A percentile compares a stretch with the other conserved stretches of the same genome.
These are phyloP conservation scores for Dactylorhiza incarnata DNA, from an alignment of 106 monocot species.

Conservation along the genomic window DNA sequence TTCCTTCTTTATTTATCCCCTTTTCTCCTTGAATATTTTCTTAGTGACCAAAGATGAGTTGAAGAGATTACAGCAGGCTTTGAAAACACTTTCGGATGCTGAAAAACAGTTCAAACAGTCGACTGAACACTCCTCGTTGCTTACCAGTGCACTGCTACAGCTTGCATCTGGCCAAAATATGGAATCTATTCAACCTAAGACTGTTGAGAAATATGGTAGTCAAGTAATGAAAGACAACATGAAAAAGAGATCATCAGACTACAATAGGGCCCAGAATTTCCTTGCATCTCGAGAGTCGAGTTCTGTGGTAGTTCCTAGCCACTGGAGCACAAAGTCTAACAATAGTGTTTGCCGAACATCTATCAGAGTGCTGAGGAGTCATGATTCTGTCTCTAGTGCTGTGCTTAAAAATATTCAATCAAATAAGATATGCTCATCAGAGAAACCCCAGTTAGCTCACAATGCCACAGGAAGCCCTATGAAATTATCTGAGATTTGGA, in stretches of 20 bases:
- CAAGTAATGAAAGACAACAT: conserved; percentile 7
- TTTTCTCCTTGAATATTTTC: conserved; percentile 5
- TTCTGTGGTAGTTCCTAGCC: not conserved
- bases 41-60: conserved; percentile 69
- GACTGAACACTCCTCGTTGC: conserved; percentile 76
- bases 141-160: conserved; percentile 79
- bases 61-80: conserved; percentile 71
- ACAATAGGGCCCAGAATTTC: conserved; percentile 10
- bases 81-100: conserved; percentile 85
- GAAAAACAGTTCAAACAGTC: conserved; percentile 78
- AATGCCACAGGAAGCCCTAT: conserved; percentile 10
- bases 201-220: conserved; percentile 25
- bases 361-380: conserved; percentile 14
- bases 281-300: not conserved
- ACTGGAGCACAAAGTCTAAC: conserved; percentile 12
- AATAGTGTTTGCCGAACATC: conserved; percentile 15
- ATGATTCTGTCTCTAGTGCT: conserved; percentile 2
- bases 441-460: conserved; percentile 8
- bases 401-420: conserved; percentile 15
- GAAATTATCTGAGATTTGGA: conserved; percentile 68
- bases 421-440: not conserved
- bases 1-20: not conserved
- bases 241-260: not conserved
- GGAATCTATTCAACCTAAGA: conserved; percentile 34
- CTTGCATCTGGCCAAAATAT: conserved; percentile 48